phyloP scores from a whole-genome alignment of 1,284 basidiomycete genomes.

The Cryptococcus sp. region DNA sequence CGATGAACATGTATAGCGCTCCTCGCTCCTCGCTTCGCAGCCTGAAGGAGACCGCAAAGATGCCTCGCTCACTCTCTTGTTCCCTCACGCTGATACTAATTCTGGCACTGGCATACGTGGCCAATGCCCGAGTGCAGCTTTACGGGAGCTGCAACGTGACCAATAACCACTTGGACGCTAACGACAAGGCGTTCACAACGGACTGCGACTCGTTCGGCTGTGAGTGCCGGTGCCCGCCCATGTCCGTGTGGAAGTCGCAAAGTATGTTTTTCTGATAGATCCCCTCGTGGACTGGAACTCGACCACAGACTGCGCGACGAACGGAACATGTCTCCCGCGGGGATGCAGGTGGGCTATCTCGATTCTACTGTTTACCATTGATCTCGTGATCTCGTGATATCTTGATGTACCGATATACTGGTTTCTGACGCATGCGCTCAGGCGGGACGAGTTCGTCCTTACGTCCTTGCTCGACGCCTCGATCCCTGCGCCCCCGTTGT shows the following conservation, averaged over 20 bases:
- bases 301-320: slow-evolving; percentile 22
- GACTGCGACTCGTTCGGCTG: slow-evolving; percentile 36
- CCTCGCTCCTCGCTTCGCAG: too few relatives aligned
- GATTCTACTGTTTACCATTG: neutral
- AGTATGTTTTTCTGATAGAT: neutral
- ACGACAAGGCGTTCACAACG: slow-evolving; percentile 30
- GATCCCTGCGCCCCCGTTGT: slow-evolving; percentile 15
- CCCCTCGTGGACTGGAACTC: neutral
- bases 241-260: too few relatives aligned
- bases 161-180: slow-evolving; percentile 26
- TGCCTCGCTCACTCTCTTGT: too few relatives aligned
- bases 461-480: slow-evolving; percentile 17
- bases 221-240: slow-evolving; percentile 14
- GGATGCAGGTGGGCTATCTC: slow-evolving; percentile 20
- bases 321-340: slow-evolving; percentile 27
- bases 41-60: too few relatives aligned
- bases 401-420: neutral
- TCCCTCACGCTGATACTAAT: too few relatives aligned
- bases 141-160: slow-evolving; percentile 21
- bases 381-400: neutral
- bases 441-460: slow-evolving; percentile 28
- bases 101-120: neutral
- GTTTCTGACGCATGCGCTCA: neutral
- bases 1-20: too few relatives aligned
- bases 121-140: slow-evolving; percentile 9